Base-by-base conservation (phyloP, 2,329 filamentous ascomycete species). In the Fusarium pseudograminearum region DNA sequence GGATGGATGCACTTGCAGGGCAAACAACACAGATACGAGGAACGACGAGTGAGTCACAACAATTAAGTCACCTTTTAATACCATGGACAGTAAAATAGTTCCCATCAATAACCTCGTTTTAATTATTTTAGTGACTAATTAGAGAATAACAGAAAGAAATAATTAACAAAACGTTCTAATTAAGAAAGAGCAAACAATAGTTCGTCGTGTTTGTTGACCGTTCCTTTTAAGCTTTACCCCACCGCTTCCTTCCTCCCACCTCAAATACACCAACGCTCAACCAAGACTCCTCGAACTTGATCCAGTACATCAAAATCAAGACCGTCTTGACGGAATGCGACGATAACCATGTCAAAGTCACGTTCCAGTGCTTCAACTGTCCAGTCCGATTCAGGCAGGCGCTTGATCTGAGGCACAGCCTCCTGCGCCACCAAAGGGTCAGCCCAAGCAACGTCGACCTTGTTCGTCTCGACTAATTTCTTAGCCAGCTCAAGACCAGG, bases 351-450 rank as follows among this genome's bases (percentile, higher is more conserved):
- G 65, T 83, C 77, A 54, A 85, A 85, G 1, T 60, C 60, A 16
- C 66, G 54, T 38, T 80, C 76, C 18, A 86, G 72, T 8, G 66
- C 71, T 24, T 78, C 71, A 14, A 65, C 70, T 2, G 72, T 79
- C 84, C 84, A 86, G 5, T 78, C 71, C 5, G 69, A 64, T 16
- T 81, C 79, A 14, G 73, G 67, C 4, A 84, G 70, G 4, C 79
- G 79, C 7, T 73, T 51, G 28, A 85, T 80, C 42, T 81, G 77
- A 22, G 80, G 79, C 20, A 85, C 76, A 4, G 76, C 77, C 18
- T 78, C 76, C 57, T 84, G 82, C 41, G 77, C 70, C 16, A 84
- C 82, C 22, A 84, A 65, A 3, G 83, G 79, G 65, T 85, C 83
- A 6, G 77, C 79, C 78, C 82, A 85, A 47, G 73, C 66, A 33